Evolutionary conservation across 148 eudicot species (phyloP), one percentile per base, ranked within the genome.

Genomic region (Rhododendron kiyosumense): DNA sequence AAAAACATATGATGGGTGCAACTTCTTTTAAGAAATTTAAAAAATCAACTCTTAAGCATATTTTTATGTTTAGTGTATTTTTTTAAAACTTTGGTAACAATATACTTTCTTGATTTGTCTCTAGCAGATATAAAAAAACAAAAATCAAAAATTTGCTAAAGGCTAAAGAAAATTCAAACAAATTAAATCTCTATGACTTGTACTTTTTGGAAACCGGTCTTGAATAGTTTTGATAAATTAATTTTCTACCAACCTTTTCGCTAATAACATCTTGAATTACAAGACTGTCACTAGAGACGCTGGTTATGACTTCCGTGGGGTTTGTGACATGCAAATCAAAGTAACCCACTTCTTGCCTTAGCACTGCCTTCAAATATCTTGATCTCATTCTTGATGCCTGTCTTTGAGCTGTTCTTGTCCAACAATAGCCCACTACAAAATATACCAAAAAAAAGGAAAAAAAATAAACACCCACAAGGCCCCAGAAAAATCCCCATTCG

Each of bases 341-440:
- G 87, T 95, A 95, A 14, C 92, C 92, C 20, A 94, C 93, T 71
- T 95, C 98, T 88, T 95, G 98, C 85, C 98, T 91, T 83, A 95
- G 52, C n/a, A 95, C 92, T 86, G 98, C 96, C 87, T 95, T 93
- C 41, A 95, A 63, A 75, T 95, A 95, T 71, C 88, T 92, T 78
- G 89, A 79, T 85, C 95, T 92, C 92, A 95, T 91, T 84, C 89
- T 89, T 15, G 95, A 92, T 36, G 98, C 91, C 88, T 95, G 98
- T 69, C 95, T 93, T 89, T 92, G 94, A 9, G 93, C 95, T 30
- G 98, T 92, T 86, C 96, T 93, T 86, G 98, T 90, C 95, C 96
- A 94, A 86, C 98, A 93, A 89, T 90, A 94, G 45, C 98, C 98
- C 93, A 92, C 98, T 95, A 51, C 14, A 85, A 5, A 1, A 69